Evolutionary conservation across 2,329 filamentous ascomycete genomes (phyloP).

Genomic region (Phyllosticta capitalensis): DNA sequence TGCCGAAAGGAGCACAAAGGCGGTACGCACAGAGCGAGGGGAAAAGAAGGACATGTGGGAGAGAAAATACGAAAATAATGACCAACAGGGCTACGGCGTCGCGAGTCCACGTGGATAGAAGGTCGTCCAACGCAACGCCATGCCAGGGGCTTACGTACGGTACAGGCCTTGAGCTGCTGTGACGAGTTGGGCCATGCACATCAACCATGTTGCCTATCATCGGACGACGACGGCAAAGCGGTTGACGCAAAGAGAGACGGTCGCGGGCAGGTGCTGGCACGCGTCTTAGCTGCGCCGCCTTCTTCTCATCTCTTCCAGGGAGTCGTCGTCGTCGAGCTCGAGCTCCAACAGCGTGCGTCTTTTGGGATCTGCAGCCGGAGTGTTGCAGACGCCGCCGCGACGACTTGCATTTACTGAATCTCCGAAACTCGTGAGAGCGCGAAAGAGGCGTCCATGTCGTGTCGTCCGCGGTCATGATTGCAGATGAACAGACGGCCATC

Average conservation of each 20-base stretch:
- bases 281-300: not conserved
- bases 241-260: not conserved
- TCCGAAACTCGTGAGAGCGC: not conserved
- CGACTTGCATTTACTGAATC: not conserved
- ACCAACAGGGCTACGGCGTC: not conserved
- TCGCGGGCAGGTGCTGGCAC: not conserved
- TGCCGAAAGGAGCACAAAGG: not conserved
- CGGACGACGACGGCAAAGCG: not conserved
- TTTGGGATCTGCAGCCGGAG: not conserved
- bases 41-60: not conserved
- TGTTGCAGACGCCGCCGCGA: not conserved
- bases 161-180: not conserved
- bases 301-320: not conserved
- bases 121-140: not conserved
- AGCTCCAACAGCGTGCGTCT: not conserved
- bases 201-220: not conserved
- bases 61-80: not conserved
- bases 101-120: not conserved
- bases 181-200: not conserved
- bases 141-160: not conserved
- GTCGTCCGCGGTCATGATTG: not conserved
- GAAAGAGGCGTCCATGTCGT: not conserved
- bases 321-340: not conserved
- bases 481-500: not conserved
- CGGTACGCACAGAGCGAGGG: not conserved